Evolutionary conservation across 257 asterid genomes (phyloP).

Genomic region (Solanum appendiculatum): DNA sequence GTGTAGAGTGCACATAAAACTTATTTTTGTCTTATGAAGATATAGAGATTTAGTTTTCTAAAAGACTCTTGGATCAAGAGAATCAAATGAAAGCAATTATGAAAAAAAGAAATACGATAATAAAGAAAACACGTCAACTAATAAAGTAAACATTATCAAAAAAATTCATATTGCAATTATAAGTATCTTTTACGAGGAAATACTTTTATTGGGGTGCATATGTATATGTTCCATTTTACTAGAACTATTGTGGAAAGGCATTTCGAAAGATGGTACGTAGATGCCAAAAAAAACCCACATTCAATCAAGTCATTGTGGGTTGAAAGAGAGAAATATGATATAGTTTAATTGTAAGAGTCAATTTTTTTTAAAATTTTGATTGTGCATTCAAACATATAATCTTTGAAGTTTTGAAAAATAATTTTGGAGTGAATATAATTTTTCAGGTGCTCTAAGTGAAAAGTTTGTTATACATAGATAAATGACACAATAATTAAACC

Average conservation of each 20-base stretch:
- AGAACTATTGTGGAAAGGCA: background rate
- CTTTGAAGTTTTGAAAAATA: background rate
- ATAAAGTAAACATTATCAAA: background rate
- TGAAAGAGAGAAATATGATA: background rate
- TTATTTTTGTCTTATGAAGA: too few relatives aligned
- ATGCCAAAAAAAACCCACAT: background rate
- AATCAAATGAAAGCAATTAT: background rate
- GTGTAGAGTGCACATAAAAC: too few relatives aligned
- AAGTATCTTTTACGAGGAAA: background rate
- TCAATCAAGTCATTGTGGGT: background rate
- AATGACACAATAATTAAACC: background rate
- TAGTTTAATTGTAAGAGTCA: background rate
- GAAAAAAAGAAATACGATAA: too few relatives aligned
- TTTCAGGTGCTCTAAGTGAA: background rate
- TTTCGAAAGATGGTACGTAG: background rate
- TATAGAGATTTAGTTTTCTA: fast-evolving
- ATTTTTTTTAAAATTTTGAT: too few relatives aligned
- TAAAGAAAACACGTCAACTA: background rate
- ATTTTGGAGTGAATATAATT: too few relatives aligned
- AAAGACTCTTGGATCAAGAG: background rate
- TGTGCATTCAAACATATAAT: too few relatives aligned
- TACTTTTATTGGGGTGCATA: background rate
- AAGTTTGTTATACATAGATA: background rate
- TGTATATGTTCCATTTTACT: background rate
- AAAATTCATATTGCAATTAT: background rate